These are phyloP conservation scores for Thermomyces lanuginosus DNA, from an alignment of 2,329 filamentous ascomycete species.

Conservation along the genomic window DNA sequence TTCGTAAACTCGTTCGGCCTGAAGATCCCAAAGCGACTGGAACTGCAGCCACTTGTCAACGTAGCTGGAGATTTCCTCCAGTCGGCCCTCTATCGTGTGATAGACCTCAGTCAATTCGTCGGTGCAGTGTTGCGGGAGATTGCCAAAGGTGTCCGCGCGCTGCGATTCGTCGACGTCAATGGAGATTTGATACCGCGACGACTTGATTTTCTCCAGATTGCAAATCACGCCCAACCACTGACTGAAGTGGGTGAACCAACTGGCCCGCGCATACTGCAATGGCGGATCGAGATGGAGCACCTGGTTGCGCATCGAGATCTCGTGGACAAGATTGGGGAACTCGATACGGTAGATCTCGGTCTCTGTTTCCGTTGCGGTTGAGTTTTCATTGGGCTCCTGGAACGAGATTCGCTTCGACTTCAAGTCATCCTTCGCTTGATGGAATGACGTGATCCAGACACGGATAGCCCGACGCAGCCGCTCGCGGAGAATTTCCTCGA, in stretches of 20 bases:
- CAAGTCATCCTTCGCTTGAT: conserved; percentile 33
- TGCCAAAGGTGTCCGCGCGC: conserved; percentile 50
- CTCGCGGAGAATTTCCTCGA: conserved; percentile 63
- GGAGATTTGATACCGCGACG: conserved; percentile 84
- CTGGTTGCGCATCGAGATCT: conserved; percentile 95
- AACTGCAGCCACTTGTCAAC: conserved; percentile 98
- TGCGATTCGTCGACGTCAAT: conserved; percentile 34
- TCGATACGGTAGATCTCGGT: conserved; percentile 20
- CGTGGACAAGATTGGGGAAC: conserved; percentile 51
- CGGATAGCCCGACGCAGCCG: conserved; percentile 72
- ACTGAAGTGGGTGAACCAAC: conserved; percentile 85
- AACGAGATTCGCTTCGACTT: conserved; percentile 11
- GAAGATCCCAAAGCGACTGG: conserved; percentile 94
- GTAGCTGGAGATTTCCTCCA: conserved; percentile 64
- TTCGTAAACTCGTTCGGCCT: conserved; percentile 89
- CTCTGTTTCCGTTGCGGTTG: conserved; percentile 15
- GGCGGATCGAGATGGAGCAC: conserved; percentile 93
- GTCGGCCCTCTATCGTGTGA: conserved; percentile 62
- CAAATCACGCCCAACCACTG: conserved; percentile 87
- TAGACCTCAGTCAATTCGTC: conserved; percentile 67
- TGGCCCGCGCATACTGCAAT: conserved; percentile 75
- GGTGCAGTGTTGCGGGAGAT: conserved; percentile 71
- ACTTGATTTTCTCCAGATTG: conserved; percentile 84
- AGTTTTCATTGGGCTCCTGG: conserved; percentile 6
- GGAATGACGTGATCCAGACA: conserved; percentile 76